Conservation (phyloP, 352 stramenopile species). For the Phytophthora nicotianae region DNA sequence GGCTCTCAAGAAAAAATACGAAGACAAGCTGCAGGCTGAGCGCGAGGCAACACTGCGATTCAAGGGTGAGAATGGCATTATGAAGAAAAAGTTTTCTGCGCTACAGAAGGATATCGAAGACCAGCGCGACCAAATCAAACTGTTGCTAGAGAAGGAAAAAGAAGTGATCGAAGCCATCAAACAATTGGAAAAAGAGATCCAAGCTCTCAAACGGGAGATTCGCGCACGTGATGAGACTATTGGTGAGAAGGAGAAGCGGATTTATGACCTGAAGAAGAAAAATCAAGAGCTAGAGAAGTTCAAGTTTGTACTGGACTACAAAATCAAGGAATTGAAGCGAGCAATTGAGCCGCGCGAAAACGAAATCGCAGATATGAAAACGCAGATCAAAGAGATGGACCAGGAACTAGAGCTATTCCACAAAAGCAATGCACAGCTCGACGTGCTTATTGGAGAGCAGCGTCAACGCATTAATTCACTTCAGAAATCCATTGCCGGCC, state of each 20-base stretch:
- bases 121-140: constrained; percentile 91
- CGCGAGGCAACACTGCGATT: constrained; percentile 88
- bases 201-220: constrained; percentile 95
- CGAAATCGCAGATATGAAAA: constrained; percentile 94
- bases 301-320: constrained; percentile 97
- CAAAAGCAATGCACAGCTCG: constrained; percentile 92
- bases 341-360: constrained; percentile 95
- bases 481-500: constrained; percentile 74
- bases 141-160: constrained; percentile 88
- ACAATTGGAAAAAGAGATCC: constrained; percentile 90
- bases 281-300: constrained; percentile 97
- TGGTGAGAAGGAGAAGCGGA: constrained; percentile 94
- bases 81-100: constrained; percentile 93
- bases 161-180: constrained; percentile 88
- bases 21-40: constrained; percentile 86
- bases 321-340: constrained; percentile 96
- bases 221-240: constrained; percentile 94
- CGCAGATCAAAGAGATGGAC: constrained; percentile 97
- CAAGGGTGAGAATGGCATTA: constrained; percentile 94
- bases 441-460: constrained; percentile 94
- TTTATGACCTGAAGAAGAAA: constrained; percentile 96
- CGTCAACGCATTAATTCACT: constrained; percentile 85
- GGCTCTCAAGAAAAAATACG: constrained; percentile 86
- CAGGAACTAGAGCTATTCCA: constrained; percentile 95
- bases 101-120: constrained; percentile 93